A percentile compares a stretch with the other conserved stretches of the same genome.
Evolutionary conservation across 257 asterid genomes (phyloP).

Genomic region (Fraxinus americana): DNA sequence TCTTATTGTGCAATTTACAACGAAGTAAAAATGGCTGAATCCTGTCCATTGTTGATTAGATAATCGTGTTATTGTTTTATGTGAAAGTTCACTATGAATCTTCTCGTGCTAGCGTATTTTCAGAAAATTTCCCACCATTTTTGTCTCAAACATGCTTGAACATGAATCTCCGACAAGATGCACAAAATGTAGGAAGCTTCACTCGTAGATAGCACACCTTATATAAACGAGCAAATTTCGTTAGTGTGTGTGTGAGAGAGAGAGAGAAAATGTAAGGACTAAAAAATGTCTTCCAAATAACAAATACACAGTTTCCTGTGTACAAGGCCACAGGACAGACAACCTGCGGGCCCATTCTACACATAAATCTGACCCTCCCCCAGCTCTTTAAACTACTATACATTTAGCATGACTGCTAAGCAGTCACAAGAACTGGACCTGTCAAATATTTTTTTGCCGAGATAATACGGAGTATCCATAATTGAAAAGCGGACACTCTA

Average conservation of each 20-base stretch:
- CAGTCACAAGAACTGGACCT: slow-evolving; percentile 14
- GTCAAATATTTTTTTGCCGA: slow-evolving; percentile 13
- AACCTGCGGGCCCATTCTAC: slow-evolving; percentile 25
- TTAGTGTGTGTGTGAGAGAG: too few relatives aligned
- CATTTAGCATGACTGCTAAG: slow-evolving; percentile 14
- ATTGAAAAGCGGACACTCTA: slow-evolving; percentile 35
- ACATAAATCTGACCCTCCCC: slow-evolving; percentile 32
- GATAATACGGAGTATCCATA: slow-evolving; percentile 27
- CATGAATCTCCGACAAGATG: neutral
- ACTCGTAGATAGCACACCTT: neutral
- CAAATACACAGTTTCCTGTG: slow-evolving; percentile 22
- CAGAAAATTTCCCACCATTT: neutral
- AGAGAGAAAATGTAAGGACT: neutral
- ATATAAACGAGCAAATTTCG: neutral
- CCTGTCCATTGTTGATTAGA: neutral
- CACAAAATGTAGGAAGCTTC: neutral
- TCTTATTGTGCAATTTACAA: neutral
- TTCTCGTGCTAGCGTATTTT: neutral
- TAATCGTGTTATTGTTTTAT: neutral
- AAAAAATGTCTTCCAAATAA: slow-evolving; percentile 3
- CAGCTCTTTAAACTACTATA: slow-evolving; percentile 35
- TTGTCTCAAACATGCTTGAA: neutral
- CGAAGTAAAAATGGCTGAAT: neutral
- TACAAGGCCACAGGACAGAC: slow-evolving; percentile 21
- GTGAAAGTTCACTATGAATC: neutral